Evolutionary conservation across 257 asterid genomes (phyloP), one percentile per base, ranked within the genome.

Genomic region (Ilex aquifolium): DNA sequence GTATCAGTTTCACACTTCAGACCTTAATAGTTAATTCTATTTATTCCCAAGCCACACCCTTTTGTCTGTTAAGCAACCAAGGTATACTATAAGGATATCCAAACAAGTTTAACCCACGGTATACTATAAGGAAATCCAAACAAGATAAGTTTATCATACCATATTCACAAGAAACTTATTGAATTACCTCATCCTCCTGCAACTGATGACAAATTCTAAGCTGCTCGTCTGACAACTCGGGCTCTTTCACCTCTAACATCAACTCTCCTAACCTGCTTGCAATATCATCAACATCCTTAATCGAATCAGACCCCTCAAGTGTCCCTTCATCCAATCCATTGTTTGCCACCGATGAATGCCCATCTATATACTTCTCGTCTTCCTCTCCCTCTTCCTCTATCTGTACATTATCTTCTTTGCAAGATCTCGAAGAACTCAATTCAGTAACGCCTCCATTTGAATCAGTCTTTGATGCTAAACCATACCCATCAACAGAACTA

Each of bases 181-280:
- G 56, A 61, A 50, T 69, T 75, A 91, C 95, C 96, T 88, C 98
- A 66, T 91, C 96, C 72, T 83, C 89, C 60, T 88, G 95, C 32
- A 78, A 79, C 75, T 88, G 96, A 65, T 74, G 76, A 79, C 86
- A 88, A 71, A 73, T 61, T 55, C 68, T 79, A 44, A 83, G 67
- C 73, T 68, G 72, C 65, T 85, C 93, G 62, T 75, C 85, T 2
- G 95, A 72, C 64, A 86, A 61, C 63, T 72, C 80, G 0, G 67
- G 76, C 66, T 85, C 89, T 44, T 78, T 72, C 62, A 30, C 73
- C 10, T 82, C 56, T 68, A 81, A 50, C 51, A 75, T 74, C 56
- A 88, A 66, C 78, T 85, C 85, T 62, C 75, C 66, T 29, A 88
- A 69, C 67, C 83, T 83, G 64, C 59, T 79, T 56, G 77, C 59